Evolutionary conservation across 495 filamentous ascomycete genomes (phyloP).

Genomic region (Penicillium cataractarum): DNA sequence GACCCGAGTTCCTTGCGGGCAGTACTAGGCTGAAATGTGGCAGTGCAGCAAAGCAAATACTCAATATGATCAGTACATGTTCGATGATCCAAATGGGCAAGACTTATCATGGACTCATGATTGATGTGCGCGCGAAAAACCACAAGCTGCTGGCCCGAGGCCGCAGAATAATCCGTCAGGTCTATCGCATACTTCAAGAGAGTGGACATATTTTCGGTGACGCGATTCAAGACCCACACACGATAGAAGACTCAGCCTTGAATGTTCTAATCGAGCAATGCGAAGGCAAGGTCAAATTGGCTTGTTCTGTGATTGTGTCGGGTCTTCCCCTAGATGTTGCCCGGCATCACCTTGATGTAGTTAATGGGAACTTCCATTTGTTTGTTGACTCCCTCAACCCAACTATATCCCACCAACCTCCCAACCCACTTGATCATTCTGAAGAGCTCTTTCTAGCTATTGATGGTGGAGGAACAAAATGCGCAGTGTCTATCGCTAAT

Average conservation of each 20-base stretch:
- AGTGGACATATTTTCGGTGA: not conserved
- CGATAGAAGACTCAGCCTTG: not conserved
- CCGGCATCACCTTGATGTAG: not conserved
- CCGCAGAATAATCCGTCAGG: not conserved
- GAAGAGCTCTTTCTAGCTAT: slow-evolving; percentile 34
- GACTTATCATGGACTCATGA: slow-evolving; percentile 38
- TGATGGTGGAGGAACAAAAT: slow-evolving; percentile 44
- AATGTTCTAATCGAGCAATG: not conserved
- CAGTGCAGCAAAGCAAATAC: slow-evolving; percentile 40
- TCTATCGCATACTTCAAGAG: not conserved
- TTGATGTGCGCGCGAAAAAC: slow-evolving; percentile 19
- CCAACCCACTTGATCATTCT: not conserved
- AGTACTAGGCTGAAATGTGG: slow-evolving; percentile 46
- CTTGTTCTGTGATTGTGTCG: not conserved
- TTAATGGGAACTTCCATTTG: not conserved
- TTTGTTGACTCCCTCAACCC: not conserved
- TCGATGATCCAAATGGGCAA: slow-evolving; percentile 44
- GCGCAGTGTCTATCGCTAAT: slow-evolving; percentile 32
- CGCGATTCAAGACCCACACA: not conserved
- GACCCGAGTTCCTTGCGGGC: slow-evolving; percentile 42
- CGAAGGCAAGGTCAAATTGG: not conserved
- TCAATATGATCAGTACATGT: slow-evolving; percentile 46
- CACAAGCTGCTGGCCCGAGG: not conserved
- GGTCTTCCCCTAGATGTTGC: not conserved
- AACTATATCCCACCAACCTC: too few relatives aligned